Evolutionary conservation across 345 rosid species (phyloP), one percentile per base, ranked within the genome.

Genomic region (Linum trigynum): DNA sequence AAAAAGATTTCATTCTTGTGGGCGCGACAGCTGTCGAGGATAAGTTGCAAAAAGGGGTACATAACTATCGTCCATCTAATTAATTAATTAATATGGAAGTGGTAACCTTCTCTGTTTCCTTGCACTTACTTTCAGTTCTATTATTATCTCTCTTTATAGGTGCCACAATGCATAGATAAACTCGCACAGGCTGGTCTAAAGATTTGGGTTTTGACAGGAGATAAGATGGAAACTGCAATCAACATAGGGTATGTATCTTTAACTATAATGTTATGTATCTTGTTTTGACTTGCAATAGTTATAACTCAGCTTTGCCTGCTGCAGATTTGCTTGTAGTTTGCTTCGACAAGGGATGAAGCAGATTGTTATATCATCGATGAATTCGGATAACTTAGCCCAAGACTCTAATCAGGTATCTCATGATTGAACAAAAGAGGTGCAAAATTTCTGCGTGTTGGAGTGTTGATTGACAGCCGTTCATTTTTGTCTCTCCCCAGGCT

Each of bases 141-240:
- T 23, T 23, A 23, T 23, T 43, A 42, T 48, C 71, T 66, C 63
- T 57, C 61, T 63, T 57, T n/a, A 39, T 32, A 89, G 97, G 97
- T 90, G 48, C 86, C 95, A 7, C 82, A 87, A 57, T 90, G 97
- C 81, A 87, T 90, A 62, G 95, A 90, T 74, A 87, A 84, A 70
- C 92, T 90, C 43, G 86, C 92, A n/a, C 97, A 84, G 76, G 97
- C 92, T 17, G 92, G 97, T 67, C 63, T 90, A 42, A 83, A 86
- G 77, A 80, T 90, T 65, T 90, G 97, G 97, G 81, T 90, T 71
- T 81, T 90, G 57, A 90, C 97, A 0, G 97, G 97, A 12, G 97
- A 90, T 72, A 86, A 87, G 77, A 78, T 70, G 83, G 95, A 90
- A 76, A 90, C 97, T 39, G 92, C 97, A 64, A 83, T 86, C 68